Evolutionary conservation across 2,329 filamentous ascomycete species (phyloP), one percentile per base, ranked within the genome.

Genomic region (Paracoccidioides lutzii): DNA sequence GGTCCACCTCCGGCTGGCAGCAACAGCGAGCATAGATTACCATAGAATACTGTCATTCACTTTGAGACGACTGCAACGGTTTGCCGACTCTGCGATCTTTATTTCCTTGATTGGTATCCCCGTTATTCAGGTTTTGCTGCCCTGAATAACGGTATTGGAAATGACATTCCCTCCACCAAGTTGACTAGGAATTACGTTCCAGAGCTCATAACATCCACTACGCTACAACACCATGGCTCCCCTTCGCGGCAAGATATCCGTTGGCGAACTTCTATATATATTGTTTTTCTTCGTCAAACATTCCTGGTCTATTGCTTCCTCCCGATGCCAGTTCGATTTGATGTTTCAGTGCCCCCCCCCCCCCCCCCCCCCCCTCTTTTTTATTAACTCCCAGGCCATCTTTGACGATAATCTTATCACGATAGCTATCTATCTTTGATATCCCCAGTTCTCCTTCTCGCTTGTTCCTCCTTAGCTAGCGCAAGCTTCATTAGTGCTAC

Each of bases 71-170:
- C 44, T 55, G 54, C 42, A 28, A 40, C 42, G 44, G 38, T 37
- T 22, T 43, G 32, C 28, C 33, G 38, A 54, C 55, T 52, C 57
- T 49, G 44, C 52, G 45, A 44, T 46, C 41, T 35, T 51, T 54
- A 55, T 58, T 63, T 52, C 58, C 43, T 45, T 45, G 22, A 45
- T 52, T 53, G 32, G 38, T 33, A 42, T 28, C 12, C 22, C 14
- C 15, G 14, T 45, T 42, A 52, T 44, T 43, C 28, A 22, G 15
- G 38, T 58, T 55, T 55, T 59, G 40, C 40, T 56, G 52, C 30
- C 54, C 32, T 56, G 56, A 59, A 48, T 60, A 38, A 54, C 57
- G 37, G 33, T 51, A 41, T 41, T 58, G 41, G 40, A 35, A 37
- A 5, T 51, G 14, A 6, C 12, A 32, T 43, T 49, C 14, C 15